These are phyloP conservation scores for Xylaria sp. DNA, from an alignment of 2,329 filamentous ascomycete species.

Conservation along the genomic window DNA sequence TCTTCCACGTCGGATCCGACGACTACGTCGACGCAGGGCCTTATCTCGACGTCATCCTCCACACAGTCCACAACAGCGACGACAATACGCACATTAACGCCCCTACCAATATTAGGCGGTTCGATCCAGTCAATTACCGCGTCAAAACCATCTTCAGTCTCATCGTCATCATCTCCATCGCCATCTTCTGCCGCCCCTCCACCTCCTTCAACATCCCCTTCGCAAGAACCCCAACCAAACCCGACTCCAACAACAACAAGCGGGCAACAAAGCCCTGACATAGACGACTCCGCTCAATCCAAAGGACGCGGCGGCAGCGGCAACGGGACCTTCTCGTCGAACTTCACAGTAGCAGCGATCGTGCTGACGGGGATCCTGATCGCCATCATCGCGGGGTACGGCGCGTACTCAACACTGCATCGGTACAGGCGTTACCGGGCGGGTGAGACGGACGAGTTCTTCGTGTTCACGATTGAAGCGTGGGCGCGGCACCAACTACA, in stretches of 20 bases:
- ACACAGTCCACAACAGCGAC: neutral
- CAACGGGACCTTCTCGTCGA: neutral
- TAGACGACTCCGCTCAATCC: neutral
- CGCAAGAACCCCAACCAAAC: neutral
- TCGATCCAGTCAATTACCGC: neutral
- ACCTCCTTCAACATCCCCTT: neutral
- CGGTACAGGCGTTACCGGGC: slow-evolving; percentile 42
- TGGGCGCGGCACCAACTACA: slow-evolving; percentile 7
- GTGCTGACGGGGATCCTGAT: slow-evolving; percentile 43
- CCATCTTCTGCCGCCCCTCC: slow-evolving; percentile 4
- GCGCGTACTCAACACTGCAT: slow-evolving; percentile 30
- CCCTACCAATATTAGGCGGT: neutral
- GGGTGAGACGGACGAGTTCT: slow-evolving; percentile 24
- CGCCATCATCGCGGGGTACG: slow-evolving; percentile 37
- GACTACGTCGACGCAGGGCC: neutral
- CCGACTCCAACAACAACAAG: slow-evolving; percentile 5
- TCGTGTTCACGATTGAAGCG: slow-evolving; percentile 19
- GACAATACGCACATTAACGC: too few species aligned
- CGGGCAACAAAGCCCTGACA: neutral
- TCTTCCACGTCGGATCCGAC: neutral
- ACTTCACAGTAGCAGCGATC: slow-evolving; percentile 40
- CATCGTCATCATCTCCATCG: neutral
- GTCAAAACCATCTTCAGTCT: neutral
- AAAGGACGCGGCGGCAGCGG: neutral
- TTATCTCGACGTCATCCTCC: neutral